Base-by-base conservation (phyloP, 257 asterid species). In the Anisodus tanguticus region DNA sequence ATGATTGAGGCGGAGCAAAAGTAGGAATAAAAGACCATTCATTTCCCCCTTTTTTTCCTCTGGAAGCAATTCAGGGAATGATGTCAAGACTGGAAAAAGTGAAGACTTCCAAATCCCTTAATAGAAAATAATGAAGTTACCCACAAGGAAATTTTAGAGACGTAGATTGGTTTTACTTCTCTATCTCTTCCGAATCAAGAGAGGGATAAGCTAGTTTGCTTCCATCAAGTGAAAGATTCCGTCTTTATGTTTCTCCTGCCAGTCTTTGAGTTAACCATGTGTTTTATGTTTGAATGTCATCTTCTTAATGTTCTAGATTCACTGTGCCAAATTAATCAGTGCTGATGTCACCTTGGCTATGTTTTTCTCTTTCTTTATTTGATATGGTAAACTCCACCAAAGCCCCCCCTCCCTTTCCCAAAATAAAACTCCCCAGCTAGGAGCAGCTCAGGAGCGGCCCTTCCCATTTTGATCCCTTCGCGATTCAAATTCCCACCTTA, bases 31-130 rank as follows among this genome's bases (percentile, higher is more conserved):
- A 26, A 31, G 81, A 77, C 41, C 57, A 53, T 35, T 51, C 19
- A 4, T 54, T 31, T 53, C 1, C 64, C 49, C 8, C 2, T 69
- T 16, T 51, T 77, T 31, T 19, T 26, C 53, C n/a, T 77, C 81
- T 51, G 81, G 63, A 76, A 76, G 60, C 43, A 19, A 22, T 51
- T 76, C 62, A 22, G 81, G 19, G 39, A 11, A 76, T 76, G 62
- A 49, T 10, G 3, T 53, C n/a, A 13, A 51, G 8, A 76, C 62
- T 49, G 43, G 39, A 62, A 51, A 76, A 72, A 51, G 81, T 76
- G 45, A 22, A 51, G 49, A 2, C 8, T 6, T 77, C 5, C 13
- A 41, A 26, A 51, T 53, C n/a, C 64, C 47, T 3, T 53, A 6
- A 7, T 77, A 31, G 64, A 77, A 76, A 51, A 7, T 26, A 53